Evolutionary conservation across 2,329 filamentous ascomycete genomes (phyloP).

Genomic region (Fusarium albosuccineum): DNA sequence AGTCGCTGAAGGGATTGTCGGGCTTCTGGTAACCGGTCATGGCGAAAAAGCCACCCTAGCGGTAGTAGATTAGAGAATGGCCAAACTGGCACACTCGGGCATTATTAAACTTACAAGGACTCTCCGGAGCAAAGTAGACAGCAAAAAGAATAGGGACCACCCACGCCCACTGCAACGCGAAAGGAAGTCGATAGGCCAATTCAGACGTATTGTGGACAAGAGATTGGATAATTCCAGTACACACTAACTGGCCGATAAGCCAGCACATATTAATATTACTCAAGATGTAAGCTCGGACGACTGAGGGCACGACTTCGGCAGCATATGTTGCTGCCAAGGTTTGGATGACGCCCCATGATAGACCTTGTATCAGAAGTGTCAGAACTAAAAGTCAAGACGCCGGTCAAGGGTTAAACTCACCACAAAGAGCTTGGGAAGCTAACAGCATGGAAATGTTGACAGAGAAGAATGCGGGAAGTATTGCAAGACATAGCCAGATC

Average conservation of each 20-base stretch:
- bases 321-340: constrained; percentile 57
- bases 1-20: constrained; percentile 50
- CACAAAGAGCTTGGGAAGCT: constrained; percentile 51
- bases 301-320: constrained; percentile 53
- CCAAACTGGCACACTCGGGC: too few species aligned
- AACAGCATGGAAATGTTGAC: constrained; percentile 49
- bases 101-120: constrained; percentile 49
- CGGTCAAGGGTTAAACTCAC: constrained; percentile 8
- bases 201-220: constrained; percentile 49
- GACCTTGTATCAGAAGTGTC: constrained; percentile 2
- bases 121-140: constrained; percentile 55
- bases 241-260: constrained; percentile 56
- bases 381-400: background rate
- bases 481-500: constrained; percentile 51
- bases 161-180: constrained; percentile 58
- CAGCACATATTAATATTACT: constrained; percentile 59
- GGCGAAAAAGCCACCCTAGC: constrained; percentile 54
- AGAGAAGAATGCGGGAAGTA: constrained; percentile 56
- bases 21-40: constrained; percentile 50
- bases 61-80: background rate
- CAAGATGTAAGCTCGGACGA: constrained; percentile 52
- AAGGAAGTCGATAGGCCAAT: constrained; percentile 50
- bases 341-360: constrained; percentile 54
- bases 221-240: constrained; percentile 52
- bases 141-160: constrained; percentile 53